A percentile compares a stretch with the other conserved stretches of the same genome.
Evolutionary conservation across 805 yeast species (phyloP).

Genomic region (Barnettozyma sp.): DNA sequence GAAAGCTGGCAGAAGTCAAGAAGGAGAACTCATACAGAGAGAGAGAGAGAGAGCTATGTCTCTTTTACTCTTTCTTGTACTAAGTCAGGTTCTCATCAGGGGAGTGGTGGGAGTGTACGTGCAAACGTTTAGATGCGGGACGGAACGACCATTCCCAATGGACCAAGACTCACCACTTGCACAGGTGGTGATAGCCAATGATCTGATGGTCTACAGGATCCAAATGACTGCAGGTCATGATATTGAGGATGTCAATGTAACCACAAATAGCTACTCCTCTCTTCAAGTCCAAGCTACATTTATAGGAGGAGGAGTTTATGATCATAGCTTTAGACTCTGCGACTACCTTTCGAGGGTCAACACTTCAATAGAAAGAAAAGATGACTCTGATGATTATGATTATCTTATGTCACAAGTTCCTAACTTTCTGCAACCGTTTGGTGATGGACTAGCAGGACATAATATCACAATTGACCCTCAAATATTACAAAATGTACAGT

Average conservation of each 20-base stretch:
- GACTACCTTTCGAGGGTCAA: conserved; percentile 18
- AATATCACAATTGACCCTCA: conserved; percentile 1
- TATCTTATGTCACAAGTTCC: conserved; percentile 1
- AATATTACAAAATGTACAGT: not conserved
- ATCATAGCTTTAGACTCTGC: conserved; percentile 39
- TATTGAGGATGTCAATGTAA: conserved; percentile 37
- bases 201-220: conserved; percentile 1
- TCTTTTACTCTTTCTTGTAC: not conserved
- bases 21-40: no score
- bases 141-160: conserved; percentile 3
- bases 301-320: conserved; percentile 35
- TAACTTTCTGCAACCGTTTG: not conserved
- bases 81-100: not conserved
- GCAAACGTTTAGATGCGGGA: conserved; percentile 1
- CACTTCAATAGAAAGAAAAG: conserved; percentile 4
- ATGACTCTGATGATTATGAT: conserved; percentile 3
- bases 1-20: no score
- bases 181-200: conserved; percentile 9
- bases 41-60: no score
- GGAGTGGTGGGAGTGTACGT: conserved; percentile 1
- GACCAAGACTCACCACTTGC: conserved; percentile 1
- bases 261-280: conserved; percentile 43
- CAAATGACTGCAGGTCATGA: conserved; percentile 4
- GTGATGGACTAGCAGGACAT: not conserved
- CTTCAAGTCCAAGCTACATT: conserved; percentile 39